Evolutionary conservation across 805 yeast species (phyloP).

Genomic region (Komagataella pastoris): DNA sequence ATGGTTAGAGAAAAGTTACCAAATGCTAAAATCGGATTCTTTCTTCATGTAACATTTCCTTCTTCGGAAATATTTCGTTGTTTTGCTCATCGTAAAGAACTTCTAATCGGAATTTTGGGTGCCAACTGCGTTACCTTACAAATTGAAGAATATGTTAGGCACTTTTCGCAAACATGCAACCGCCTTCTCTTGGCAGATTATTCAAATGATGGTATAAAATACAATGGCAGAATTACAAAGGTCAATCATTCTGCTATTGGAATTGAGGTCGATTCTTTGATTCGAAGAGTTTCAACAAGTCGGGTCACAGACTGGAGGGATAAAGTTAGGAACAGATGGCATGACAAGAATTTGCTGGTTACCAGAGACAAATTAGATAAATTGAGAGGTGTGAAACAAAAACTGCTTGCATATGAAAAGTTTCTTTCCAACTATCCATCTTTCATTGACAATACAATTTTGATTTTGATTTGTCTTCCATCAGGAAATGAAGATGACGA

Average conservation of each 20-base stretch:
- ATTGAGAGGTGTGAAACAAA: constrained; percentile 80
- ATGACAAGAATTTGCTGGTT: constrained; percentile 54
- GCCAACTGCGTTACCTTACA: constrained; percentile 85
- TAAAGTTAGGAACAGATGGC: constrained; percentile 72
- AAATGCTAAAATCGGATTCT: constrained; percentile 79
- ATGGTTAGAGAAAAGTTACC: constrained; percentile 73
- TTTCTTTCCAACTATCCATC: constrained; percentile 65
- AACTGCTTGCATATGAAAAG: constrained; percentile 73
- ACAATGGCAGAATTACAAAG: constrained; percentile 41
- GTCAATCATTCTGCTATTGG: constrained; percentile 65
- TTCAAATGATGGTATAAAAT: constrained; percentile 45
- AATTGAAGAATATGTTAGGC: constrained; percentile 86
- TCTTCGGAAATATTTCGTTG: constrained; percentile 92
- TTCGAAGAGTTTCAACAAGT: constrained; percentile 26
- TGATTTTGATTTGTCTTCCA: constrained; percentile 75
- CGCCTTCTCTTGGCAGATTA: constrained; percentile 75
- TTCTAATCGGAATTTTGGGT: constrained; percentile 76
- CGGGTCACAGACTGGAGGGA: constrained; percentile 50
- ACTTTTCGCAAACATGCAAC: constrained; percentile 83
- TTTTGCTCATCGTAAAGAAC: constrained; percentile 69
- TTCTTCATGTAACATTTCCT: constrained; percentile 89
- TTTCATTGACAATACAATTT: constrained; percentile 51
- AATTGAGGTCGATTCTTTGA: constrained; percentile 52
- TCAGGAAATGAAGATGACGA: constrained; percentile 37
- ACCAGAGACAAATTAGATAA: constrained; percentile 82